Conservation (phyloP, 495 filamentous ascomycete genomes). For the Talaromyces ruber region DNA sequence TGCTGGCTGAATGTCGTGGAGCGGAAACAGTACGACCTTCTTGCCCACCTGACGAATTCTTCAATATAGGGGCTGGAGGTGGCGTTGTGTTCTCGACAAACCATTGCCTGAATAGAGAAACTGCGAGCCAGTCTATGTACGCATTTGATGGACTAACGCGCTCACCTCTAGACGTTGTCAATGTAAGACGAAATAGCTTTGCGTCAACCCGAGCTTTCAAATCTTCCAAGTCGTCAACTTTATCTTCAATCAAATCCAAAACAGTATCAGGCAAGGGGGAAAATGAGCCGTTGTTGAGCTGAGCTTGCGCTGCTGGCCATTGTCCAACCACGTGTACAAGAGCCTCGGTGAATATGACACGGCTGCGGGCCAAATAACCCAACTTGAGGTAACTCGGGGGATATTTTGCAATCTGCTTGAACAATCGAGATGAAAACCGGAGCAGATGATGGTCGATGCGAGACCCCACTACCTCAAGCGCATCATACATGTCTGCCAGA, state of each 20-base stretch:
- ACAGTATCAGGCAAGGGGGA: constrained; percentile 58
- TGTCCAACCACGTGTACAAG: constrained; percentile 87
- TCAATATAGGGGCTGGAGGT: constrained; percentile 43
- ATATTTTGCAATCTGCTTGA: constrained; percentile 93
- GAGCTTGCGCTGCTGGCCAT: constrained; percentile 73
- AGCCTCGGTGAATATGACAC: constrained; percentile 83
- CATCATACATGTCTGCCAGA: constrained; percentile 87
- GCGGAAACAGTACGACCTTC: constrained; percentile 10
- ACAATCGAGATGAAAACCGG: constrained; percentile 78
- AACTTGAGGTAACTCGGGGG: constrained; percentile 85
- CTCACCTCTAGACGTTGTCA: constrained; percentile 73
- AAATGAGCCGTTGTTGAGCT: constrained; percentile 54
- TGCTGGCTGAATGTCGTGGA: background rate
- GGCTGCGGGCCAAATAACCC: constrained; percentile 73
- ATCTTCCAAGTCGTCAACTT: constrained; percentile 74
- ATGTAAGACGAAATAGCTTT: constrained; percentile 67
- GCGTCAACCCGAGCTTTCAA: constrained; percentile 59
- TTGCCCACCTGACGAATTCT: constrained; percentile 21
- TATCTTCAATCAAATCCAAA: constrained; percentile 83
- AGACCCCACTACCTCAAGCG: constrained; percentile 74
- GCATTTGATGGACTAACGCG: constrained; percentile 66
- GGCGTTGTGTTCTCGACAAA: constrained; percentile 78
- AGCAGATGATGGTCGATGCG: constrained; percentile 89
- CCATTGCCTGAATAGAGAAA: constrained; percentile 83
- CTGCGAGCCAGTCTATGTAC: constrained; percentile 81